Percentiles rank a stretch among this genome's conserved stretches.
phyloP scores from a whole-genome alignment of 1,284 basidiomycete genomes.

The Ceratobasidium sp. region DNA sequence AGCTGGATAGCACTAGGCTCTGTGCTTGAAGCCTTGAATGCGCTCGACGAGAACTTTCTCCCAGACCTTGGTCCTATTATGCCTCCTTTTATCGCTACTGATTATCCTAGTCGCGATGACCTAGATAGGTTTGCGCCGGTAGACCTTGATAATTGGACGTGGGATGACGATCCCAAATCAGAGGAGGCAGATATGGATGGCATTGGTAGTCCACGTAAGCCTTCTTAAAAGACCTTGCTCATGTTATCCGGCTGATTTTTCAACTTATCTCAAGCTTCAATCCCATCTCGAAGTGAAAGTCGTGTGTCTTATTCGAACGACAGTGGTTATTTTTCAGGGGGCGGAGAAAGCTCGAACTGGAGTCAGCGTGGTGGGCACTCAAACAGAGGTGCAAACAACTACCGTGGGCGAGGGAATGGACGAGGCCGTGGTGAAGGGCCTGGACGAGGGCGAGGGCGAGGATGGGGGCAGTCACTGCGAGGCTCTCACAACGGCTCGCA shows the following conservation, averaged over 20 bases:
- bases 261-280: not conserved
- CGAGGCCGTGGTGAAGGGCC: no score
- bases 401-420: not conserved
- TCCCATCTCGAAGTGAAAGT: not conserved
- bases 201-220: not conserved
- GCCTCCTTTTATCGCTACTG: not conserved
- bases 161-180: conserved; percentile 3
- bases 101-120: not conserved
- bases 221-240: not conserved
- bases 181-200: not conserved
- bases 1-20: conserved; percentile 70
- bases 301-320: not conserved
- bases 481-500: conserved; percentile 18
- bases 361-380: conserved; percentile 4
- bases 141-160: conserved; percentile 17
- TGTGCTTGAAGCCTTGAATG: conserved; percentile 61
- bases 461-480: conserved; percentile 5
- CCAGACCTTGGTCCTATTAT: not conserved
- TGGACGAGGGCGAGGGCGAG: conserved; percentile 7
- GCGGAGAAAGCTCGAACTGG: not conserved
- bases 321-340: not conserved
- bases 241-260: not conserved
- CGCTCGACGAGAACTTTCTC: conserved; percentile 39
- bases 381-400: not conserved
- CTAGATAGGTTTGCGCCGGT: conserved; percentile 15